Evolutionary conservation across 495 filamentous ascomycete genomes (phyloP).

Genomic region (Penicillium subrubescens): DNA sequence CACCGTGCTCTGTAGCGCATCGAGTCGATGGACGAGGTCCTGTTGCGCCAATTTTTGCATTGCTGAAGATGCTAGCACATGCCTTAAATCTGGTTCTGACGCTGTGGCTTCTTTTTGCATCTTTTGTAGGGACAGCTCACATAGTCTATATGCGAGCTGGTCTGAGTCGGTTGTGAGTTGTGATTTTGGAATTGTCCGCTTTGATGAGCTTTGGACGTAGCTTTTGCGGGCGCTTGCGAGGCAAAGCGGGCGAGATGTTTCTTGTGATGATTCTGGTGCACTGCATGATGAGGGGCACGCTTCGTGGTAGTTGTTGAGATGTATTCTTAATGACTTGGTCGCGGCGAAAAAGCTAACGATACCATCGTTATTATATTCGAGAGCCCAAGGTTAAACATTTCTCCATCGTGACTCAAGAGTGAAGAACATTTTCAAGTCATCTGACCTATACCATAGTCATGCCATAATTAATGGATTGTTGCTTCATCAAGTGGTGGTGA

Average conservation of each 20-base stretch:
- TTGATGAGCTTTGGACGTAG: neutral
- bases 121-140: conserved; percentile 29
- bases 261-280: neutral
- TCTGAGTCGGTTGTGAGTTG: conserved; percentile 25
- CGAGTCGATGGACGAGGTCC: conserved; percentile 25
- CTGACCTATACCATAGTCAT: neutral
- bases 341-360: neutral
- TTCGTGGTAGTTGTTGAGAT: neutral
- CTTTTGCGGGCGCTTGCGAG: neutral
- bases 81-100: conserved; percentile 27
- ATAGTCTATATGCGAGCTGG: conserved; percentile 28
- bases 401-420: neutral
- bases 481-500: neutral
- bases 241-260: neutral
- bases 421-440: neutral
- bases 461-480: neutral
- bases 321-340: neutral
- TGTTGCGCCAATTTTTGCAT: conserved; percentile 27
- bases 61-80: conserved; percentile 26
- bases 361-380: neutral
- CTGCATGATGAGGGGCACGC: neutral
- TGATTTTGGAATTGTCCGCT: neutral
- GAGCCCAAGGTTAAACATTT: neutral
- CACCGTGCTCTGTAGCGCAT: conserved; percentile 12
- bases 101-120: conserved; percentile 30